These are phyloP conservation scores for Penicillium sp. DNA, from an alignment of 2,329 filamentous ascomycete genomes.

Conservation along the genomic window DNA sequence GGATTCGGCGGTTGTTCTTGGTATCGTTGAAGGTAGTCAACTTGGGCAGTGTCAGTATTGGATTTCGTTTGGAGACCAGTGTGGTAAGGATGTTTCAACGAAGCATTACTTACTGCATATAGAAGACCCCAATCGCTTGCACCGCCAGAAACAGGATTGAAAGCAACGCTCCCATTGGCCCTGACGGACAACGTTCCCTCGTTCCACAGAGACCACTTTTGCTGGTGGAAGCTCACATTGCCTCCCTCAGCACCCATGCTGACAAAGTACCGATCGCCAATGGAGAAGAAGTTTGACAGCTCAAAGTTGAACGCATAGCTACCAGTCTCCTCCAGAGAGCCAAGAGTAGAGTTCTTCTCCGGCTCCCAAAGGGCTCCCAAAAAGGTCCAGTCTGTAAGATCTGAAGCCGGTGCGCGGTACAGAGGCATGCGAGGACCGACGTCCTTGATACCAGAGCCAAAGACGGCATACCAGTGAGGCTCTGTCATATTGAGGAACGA, in stretches of 20 bases:
- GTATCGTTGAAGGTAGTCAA: conserved; percentile 20
- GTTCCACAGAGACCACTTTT: conserved; percentile 22
- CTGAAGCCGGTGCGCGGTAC: conserved; percentile 17
- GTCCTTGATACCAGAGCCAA: conserved; percentile 20
- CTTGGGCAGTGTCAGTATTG: conserved; percentile 5
- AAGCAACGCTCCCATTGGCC: conserved; percentile 20
- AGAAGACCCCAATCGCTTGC: conserved; percentile 19
- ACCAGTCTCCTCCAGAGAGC: conserved; percentile 17
- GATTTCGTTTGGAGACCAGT: neutral
- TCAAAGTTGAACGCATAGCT: conserved; percentile 25
- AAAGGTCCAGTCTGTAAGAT: conserved; percentile 23
- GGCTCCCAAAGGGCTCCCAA: conserved; percentile 24
- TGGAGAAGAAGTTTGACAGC: conserved; percentile 23
- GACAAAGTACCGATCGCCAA: conserved; percentile 22
- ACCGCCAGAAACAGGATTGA: conserved; percentile 20
- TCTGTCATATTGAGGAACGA: conserved; percentile 12
- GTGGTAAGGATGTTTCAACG: too few relatives aligned
- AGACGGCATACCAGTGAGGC: conserved; percentile 23
- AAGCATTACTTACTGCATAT: conserved; percentile 17
- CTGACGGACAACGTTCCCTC: conserved; percentile 20
- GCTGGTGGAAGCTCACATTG: conserved; percentile 19
- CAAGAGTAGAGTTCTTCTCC: conserved; percentile 18
- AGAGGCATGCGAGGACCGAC: conserved; percentile 22
- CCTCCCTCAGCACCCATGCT: conserved; percentile 25
- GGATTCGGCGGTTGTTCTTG: conserved; percentile 23